These are phyloP conservation scores for Malbranchea zuffiana DNA, from an alignment of 2,329 filamentous ascomycete genomes.

Conservation along the genomic window DNA sequence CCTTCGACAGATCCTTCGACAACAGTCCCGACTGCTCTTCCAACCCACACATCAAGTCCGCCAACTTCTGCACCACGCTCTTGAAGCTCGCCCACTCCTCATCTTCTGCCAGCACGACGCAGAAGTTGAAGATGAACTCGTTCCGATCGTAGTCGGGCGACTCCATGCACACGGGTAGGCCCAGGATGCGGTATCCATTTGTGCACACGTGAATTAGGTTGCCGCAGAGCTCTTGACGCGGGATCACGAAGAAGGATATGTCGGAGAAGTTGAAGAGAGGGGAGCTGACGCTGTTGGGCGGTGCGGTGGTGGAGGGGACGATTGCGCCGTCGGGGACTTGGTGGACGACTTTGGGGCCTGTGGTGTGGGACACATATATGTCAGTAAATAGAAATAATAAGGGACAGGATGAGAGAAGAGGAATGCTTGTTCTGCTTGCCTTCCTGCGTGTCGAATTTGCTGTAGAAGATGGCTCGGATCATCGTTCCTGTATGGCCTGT, in stretches of 20 bases:
- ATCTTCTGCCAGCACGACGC: conserved; percentile 62
- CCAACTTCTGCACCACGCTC: conserved; percentile 74
- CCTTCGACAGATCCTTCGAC: conserved; percentile 34
- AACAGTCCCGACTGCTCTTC: conserved; percentile 86
- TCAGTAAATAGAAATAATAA: neutral
- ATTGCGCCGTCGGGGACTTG: conserved; percentile 54
- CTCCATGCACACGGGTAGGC: conserved; percentile 79
- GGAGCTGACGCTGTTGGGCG: conserved; percentile 42
- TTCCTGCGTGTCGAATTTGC: conserved; percentile 52
- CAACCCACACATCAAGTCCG: conserved; percentile 73
- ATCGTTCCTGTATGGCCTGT: conserved; percentile 24
- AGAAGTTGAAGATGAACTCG: conserved; percentile 98
- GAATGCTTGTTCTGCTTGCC: conserved; percentile 24
- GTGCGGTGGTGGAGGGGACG: conserved; percentile 35
- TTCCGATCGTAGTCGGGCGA: conserved; percentile 76
- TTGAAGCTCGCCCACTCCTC: conserved; percentile 69
- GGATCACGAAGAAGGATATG: conserved; percentile 86
- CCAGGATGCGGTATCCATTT: conserved; percentile 72
- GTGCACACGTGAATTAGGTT: conserved; percentile 61
- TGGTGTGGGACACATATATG: conserved; percentile 7
- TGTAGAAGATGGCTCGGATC: conserved; percentile 57
- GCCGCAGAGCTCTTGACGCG: conserved; percentile 89
- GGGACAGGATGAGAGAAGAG: neutral
- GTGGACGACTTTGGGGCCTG: conserved; percentile 53
- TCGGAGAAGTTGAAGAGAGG: conserved; percentile 76